A percentile compares a stretch with the other conserved stretches of the same genome.
Conservation (phyloP, 148 eudicot species). For the Heliosperma pusillum region DNA sequence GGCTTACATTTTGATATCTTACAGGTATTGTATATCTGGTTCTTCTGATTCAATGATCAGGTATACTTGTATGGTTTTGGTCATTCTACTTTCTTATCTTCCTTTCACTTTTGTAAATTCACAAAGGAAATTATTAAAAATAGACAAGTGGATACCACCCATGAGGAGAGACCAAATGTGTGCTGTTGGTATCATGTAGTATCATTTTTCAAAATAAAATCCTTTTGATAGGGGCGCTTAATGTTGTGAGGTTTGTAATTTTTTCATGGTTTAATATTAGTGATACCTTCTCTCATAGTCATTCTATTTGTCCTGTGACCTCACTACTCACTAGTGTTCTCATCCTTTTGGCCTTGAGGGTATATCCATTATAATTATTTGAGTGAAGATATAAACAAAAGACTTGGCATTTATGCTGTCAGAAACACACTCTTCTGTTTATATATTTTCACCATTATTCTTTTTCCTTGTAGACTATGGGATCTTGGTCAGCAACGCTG, state of each 20-base stretch:
- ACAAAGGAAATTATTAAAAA: background rate
- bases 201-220: no score
- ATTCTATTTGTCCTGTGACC: no score
- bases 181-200: no score
- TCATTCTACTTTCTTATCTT: background rate
- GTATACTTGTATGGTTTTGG: conserved; percentile 30
- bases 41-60: conserved; percentile 99
- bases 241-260: no score
- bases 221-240: no score
- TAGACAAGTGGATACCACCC: background rate
- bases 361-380: background rate
- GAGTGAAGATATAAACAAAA: background rate
- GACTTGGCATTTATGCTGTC: background rate
- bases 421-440: background rate
- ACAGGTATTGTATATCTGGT: conserved; percentile 93
- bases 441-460: conserved; percentile 8
- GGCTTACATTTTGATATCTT: conserved; percentile 13
- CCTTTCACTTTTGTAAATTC: background rate
- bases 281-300: no score
- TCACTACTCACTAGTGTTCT: background rate
- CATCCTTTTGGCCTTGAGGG: background rate
- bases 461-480: conserved; percentile 58
- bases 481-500: conserved; percentile 99
- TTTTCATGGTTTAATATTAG: no score
- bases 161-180: no score